Evolutionary conservation across 148 eudicot genomes (phyloP).

Genomic region (Hydrangea macrophylla): DNA sequence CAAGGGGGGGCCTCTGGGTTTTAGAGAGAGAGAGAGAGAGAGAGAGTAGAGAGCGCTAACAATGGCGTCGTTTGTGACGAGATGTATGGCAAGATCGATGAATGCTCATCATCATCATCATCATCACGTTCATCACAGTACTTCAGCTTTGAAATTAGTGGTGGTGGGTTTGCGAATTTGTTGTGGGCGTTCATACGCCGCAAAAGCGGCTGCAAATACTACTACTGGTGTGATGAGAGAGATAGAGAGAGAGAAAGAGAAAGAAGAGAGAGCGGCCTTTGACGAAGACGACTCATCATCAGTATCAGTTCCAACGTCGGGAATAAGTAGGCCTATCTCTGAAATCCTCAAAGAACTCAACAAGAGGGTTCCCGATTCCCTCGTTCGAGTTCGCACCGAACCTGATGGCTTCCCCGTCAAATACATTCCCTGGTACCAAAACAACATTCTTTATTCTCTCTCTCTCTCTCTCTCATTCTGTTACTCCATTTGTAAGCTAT

Average conservation of each 20-base stretch:
- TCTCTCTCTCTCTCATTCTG: not conserved
- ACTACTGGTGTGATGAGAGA: not conserved
- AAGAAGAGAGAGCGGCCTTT: not conserved
- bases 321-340: constrained; percentile 68
- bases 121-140: too few relatives aligned
- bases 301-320: constrained; percentile 43
- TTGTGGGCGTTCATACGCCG: constrained; percentile 7
- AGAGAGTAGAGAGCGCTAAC: too few relatives aligned
- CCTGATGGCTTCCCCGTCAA: constrained; percentile 47
- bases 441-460: not conserved
- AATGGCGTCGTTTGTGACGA: constrained; percentile 17
- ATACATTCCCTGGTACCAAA: constrained; percentile 91
- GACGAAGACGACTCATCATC: not conserved
- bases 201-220: not conserved
- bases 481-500: not conserved
- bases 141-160: not conserved
- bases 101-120: not conserved
- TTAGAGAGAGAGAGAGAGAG: too few relatives aligned
- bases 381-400: constrained; percentile 50
- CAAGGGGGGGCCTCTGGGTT: too few relatives aligned
- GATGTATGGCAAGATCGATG: not conserved
- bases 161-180: not conserved
- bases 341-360: constrained; percentile 71
- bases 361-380: constrained; percentile 71
- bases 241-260: too few relatives aligned